Percentiles rank a stretch among this genome's conserved stretches.
These are phyloP conservation scores for Boletus vermiculosoides DNA, from an alignment of 768 basidiomycete species.

Conservation along the genomic window DNA sequence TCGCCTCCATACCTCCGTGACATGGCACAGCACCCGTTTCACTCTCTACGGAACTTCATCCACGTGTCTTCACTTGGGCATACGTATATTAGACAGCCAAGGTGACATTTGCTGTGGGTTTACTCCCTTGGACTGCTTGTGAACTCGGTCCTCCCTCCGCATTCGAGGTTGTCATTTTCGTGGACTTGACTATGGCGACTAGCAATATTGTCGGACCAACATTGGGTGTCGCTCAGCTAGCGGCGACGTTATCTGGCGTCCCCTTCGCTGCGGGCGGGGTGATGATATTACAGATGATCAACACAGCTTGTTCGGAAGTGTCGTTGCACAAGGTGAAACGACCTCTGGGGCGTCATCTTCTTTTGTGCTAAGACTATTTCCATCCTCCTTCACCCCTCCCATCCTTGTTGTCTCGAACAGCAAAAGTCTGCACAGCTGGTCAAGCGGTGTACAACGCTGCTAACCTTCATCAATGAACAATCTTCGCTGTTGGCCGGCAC, in stretches of 20 bases:
- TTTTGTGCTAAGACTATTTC: conserved; percentile 2
- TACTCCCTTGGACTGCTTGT: neutral
- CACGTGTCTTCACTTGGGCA: neutral
- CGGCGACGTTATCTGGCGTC: conserved; percentile 43
- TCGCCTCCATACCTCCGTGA: neutral
- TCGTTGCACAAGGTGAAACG: conserved; percentile 46
- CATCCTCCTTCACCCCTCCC: neutral
- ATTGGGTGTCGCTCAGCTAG: conserved; percentile 39
- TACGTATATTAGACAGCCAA: conserved; percentile 7
- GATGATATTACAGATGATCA: conserved; percentile 44
- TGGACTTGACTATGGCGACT: conserved; percentile 15
- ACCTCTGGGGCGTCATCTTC: neutral
- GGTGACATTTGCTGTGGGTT: neutral
- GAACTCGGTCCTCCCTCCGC: neutral
- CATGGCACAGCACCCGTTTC: neutral
- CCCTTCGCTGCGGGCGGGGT: conserved; percentile 48
- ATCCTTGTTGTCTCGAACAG: conserved; percentile 27
- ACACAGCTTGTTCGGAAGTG: conserved; percentile 45
- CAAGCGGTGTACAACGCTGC: conserved; percentile 40
- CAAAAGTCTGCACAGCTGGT: conserved; percentile 43
- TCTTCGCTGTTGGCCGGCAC: conserved; percentile 38
- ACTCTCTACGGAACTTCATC: neutral
- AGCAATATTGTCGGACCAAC: conserved; percentile 13
- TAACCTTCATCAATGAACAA: conserved; percentile 42
- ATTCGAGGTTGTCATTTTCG: neutral